Evolutionary conservation across 352 stramenopile species (phyloP).

Genomic region (Phytophthora cajani): DNA sequence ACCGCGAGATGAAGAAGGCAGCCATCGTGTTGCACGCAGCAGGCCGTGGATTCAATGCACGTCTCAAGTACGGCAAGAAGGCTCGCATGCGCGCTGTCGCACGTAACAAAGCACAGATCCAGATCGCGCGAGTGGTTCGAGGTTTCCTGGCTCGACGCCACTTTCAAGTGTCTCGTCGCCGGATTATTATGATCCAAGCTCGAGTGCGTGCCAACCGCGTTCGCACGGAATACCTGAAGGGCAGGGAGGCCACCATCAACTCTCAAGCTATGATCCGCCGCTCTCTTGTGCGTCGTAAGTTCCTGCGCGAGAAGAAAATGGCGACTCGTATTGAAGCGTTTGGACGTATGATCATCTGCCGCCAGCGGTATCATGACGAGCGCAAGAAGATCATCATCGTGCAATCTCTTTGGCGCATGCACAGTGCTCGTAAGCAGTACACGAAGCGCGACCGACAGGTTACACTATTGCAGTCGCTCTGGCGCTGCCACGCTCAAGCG

Average conservation of each 20-base stretch:
- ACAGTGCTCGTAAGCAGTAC: slow-evolving; percentile 64
- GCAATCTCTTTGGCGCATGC: slow-evolving; percentile 86
- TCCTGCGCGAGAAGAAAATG: slow-evolving; percentile 88
- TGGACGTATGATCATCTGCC: slow-evolving; percentile 82
- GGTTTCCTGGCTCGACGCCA: slow-evolving; percentile 69
- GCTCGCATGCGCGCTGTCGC: slow-evolving; percentile 72
- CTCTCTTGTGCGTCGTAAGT: slow-evolving; percentile 78
- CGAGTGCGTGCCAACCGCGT: slow-evolving; percentile 87
- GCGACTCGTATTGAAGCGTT: slow-evolving; percentile 86
- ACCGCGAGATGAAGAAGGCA: slow-evolving; percentile 71
- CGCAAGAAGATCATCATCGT: slow-evolving; percentile 76
- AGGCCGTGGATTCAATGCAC: slow-evolving; percentile 79
- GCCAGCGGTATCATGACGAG: slow-evolving; percentile 64
- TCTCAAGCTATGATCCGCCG: slow-evolving; percentile 90
- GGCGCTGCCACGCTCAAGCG: slow-evolving; percentile 69
- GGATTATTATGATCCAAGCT: slow-evolving; percentile 89
- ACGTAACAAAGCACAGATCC: slow-evolving; percentile 80
- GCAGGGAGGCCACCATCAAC: slow-evolving; percentile 86
- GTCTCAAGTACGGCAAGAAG: slow-evolving; percentile 90
- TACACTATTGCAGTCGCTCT: slow-evolving; percentile 81
- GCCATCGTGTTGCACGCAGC: slow-evolving; percentile 82
- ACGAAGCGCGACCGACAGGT: slow-evolving; percentile 55
- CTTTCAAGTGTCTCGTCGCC: slow-evolving; percentile 59
- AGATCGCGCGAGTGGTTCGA: slow-evolving; percentile 78
- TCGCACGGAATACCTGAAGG: slow-evolving; percentile 87